Percentiles rank a stretch among this genome's conserved stretches.
phyloP scores from a whole-genome alignment of 2,329 filamentous ascomycete species.

The Hymenoscyphus repandus region DNA sequence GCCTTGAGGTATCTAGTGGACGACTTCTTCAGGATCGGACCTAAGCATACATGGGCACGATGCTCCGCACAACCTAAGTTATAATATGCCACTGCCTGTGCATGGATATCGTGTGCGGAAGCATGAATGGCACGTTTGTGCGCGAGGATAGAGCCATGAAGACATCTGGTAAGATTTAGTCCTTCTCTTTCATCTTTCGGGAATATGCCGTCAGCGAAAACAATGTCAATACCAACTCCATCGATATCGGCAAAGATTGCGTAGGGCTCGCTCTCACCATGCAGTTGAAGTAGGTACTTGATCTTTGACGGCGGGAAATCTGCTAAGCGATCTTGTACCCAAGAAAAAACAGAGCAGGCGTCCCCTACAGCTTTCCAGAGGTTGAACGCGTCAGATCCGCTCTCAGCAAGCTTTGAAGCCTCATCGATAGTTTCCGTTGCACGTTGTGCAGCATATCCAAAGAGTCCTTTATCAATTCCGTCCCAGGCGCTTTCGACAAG shows the following conservation, averaged over 20 bases:
- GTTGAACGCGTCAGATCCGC: conserved; percentile 73
- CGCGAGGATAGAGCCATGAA: conserved; percentile 72
- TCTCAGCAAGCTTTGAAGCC: conserved; percentile 55
- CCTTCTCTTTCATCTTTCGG: conserved; percentile 29
- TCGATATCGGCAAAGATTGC: conserved; percentile 66
- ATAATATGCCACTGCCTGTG: conserved; percentile 93
- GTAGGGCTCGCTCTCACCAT: conserved; percentile 49
- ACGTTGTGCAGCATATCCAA: conserved; percentile 72
- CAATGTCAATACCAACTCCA: conserved; percentile 43
- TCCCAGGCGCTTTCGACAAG: conserved; percentile 76
- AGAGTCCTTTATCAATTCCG: conserved; percentile 75
- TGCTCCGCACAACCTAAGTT: conserved; percentile 95
- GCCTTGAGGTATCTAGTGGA: conserved; percentile 69
- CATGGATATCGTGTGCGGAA: conserved; percentile 69
- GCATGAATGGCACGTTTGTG: conserved; percentile 81
- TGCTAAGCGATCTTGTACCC: conserved; percentile 61
- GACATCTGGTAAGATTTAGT: conserved; percentile 48
- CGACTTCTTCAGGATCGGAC: conserved; percentile 46
- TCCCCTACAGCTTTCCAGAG: conserved; percentile 92
- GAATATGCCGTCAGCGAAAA: conserved; percentile 31
- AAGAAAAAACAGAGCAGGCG: conserved; percentile 78
- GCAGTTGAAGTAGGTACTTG: conserved; percentile 49
- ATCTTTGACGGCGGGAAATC: conserved; percentile 59
- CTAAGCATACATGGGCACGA: conserved; percentile 66
- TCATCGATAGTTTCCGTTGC: conserved; percentile 65